Evolutionary conservation across 75 land plant genomes (phyloP).

Genomic region (Isoetes taiwanensis): DNA sequence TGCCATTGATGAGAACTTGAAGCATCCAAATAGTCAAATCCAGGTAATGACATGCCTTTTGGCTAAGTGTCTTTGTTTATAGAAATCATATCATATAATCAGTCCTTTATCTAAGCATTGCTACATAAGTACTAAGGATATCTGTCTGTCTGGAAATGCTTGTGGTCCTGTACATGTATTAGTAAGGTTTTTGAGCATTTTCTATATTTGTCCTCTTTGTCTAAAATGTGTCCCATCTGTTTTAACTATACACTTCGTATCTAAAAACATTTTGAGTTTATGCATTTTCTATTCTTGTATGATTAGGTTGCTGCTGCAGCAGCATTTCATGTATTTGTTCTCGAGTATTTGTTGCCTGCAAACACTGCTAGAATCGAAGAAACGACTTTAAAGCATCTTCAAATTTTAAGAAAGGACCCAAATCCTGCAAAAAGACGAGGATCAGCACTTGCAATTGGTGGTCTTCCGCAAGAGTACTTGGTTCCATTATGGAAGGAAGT

Average conservation of each 20-base stretch:
- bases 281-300: constrained; percentile 4
- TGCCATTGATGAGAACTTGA: constrained; percentile 81
- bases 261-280: constrained; percentile 1
- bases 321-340: constrained; percentile 51
- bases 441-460: constrained; percentile 74
- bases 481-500: constrained; percentile 49
- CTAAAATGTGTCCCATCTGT: too few species aligned
- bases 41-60: constrained; percentile 40
- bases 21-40: constrained; percentile 91
- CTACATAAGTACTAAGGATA: too few species aligned
- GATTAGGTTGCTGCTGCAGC: constrained; percentile 72
- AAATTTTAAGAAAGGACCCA: constrained; percentile 50
- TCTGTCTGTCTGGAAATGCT: too few species aligned
- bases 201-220: too few species aligned
- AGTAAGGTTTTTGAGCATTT: too few species aligned
- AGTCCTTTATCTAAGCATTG: too few species aligned
- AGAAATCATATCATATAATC: neutral
- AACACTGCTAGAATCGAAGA: constrained; percentile 12
- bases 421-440: constrained; percentile 87
- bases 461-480: constrained; percentile 52
- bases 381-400: constrained; percentile 43
- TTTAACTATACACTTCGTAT: neutral
- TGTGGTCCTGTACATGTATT: too few species aligned
- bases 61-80: constrained; percentile 1
- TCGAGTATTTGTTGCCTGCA: constrained; percentile 34